Percentiles rank a stretch among this genome's conserved stretches.
Conservation (phyloP, 495 filamentous ascomycete species). For the Neurospora sp. region DNA sequence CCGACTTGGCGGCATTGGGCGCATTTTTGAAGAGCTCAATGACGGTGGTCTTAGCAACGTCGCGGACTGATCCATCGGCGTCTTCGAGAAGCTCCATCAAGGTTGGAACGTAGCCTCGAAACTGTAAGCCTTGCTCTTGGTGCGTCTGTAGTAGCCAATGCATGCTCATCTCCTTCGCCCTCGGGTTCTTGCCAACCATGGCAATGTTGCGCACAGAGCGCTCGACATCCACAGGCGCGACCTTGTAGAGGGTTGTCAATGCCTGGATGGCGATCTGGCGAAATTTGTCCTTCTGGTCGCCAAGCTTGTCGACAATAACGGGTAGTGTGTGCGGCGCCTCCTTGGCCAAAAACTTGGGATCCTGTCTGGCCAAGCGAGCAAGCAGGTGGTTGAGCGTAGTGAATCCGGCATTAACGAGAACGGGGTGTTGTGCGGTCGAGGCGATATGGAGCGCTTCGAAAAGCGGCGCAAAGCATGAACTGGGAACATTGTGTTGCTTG, state of each 20-base stretch:
- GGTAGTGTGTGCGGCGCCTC: conserved; percentile 58
- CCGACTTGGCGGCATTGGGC: conserved; percentile 72
- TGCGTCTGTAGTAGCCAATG: conserved; percentile 81
- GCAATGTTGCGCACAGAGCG: conserved; percentile 65
- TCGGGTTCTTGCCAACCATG: conserved; percentile 67
- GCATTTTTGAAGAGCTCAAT: conserved; percentile 83
- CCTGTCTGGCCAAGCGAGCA: conserved; percentile 73
- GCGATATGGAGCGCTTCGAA: conserved; percentile 64
- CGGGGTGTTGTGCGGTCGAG: conserved; percentile 59
- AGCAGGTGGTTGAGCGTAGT: conserved; percentile 77
- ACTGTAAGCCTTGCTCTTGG: conserved; percentile 62
- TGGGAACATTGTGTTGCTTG: conserved; percentile 79
- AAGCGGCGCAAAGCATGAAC: conserved; percentile 55
- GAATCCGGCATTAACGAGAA: conserved; percentile 64
- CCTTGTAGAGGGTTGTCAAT: conserved; percentile 64
- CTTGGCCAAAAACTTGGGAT: conserved; percentile 56
- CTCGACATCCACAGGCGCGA: conserved; percentile 62
- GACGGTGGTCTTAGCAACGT: conserved; percentile 68
- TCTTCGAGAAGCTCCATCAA: conserved; percentile 84
- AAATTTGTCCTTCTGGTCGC: conserved; percentile 77
- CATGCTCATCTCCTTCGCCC: conserved; percentile 73
- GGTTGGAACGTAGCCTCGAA: conserved; percentile 69
- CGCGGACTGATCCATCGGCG: conserved; percentile 75
- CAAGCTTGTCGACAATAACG: conserved; percentile 72
- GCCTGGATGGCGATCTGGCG: conserved; percentile 60